Base-by-base conservation (phyloP, 345 rosid species). In the Eucalyptus grandis region DNA sequence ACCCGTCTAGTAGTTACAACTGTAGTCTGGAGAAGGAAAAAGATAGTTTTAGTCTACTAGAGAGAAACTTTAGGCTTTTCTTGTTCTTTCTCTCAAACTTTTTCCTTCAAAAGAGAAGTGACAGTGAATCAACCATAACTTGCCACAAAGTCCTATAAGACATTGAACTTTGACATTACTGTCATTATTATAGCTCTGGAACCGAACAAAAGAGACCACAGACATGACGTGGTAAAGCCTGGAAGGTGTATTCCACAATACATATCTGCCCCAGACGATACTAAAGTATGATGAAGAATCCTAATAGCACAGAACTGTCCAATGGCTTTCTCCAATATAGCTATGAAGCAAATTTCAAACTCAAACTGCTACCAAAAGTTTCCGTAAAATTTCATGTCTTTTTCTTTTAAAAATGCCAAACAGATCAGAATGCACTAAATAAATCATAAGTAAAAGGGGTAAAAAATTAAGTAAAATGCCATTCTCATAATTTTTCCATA, bases 1-100 rank as follows among this genome's bases (percentile, higher is more conserved):
- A 97, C 50, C 90, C 99, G 94, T 87, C 99, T 92, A 91, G 98
- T 96, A 53, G 99, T 98, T 67, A 96, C 97, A 89, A 97, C 96
- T 43, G 97, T 93, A 26, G 98, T 96, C 99, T 97, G 93, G 86
- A 89, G 89, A 87, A 90, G 58, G 51, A 92, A 21, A 16, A 92
- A 88, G 44, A 90, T 27, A 69, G 82, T 87, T 90, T 90, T 53
- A 86, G 87, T 53, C 47, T 91, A 86, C 27, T 77, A 77, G 47
- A 37, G 47, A 77, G 47, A 77, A 77, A 77, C 15, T 11, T 21
- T 77, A 12, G 49, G 26, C 22, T 50, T 34, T 51, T 30, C n/a
- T 58, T 43, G 53, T 60, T 87, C 58, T 58, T 43, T 24, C 65
- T 37, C 50, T 58, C 51, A 37, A 54, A 87, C 6, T 53, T 22